These are phyloP conservation scores for Cladosporium oxysporum DNA, from an alignment of 2,329 filamentous ascomycete genomes.

Conservation along the genomic window DNA sequence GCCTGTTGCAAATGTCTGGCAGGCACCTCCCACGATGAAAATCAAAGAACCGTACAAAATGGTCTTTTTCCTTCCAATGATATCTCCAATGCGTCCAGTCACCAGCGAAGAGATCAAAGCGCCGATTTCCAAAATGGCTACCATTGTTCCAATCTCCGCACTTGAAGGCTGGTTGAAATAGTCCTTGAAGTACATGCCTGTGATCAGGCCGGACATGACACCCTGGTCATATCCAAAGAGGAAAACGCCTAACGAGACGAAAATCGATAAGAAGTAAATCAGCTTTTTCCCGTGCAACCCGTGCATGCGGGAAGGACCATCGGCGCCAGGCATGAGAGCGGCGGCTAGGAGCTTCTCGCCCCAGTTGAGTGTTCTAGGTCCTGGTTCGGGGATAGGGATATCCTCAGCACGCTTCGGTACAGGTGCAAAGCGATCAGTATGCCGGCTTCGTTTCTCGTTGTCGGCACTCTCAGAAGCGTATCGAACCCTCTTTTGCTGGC, in stretches of 20 bases:
- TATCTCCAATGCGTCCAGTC: slow-evolving; percentile 86
- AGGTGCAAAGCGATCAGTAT: slow-evolving; percentile 33
- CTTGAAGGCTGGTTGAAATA: slow-evolving; percentile 89
- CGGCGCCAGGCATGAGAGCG: slow-evolving; percentile 77
- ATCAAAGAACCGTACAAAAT: slow-evolving; percentile 92
- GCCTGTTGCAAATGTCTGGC: slow-evolving; percentile 78
- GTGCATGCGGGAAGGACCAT: slow-evolving; percentile 70
- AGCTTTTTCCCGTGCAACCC: slow-evolving; percentile 95
- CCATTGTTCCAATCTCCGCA: slow-evolving; percentile 92
- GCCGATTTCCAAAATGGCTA: slow-evolving; percentile 92
- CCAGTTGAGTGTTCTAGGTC: slow-evolving; percentile 63
- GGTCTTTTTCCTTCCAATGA: slow-evolving; percentile 84
- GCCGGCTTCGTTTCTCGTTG: slow-evolving; percentile 42
- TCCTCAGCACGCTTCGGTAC: slow-evolving; percentile 65
- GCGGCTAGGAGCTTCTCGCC: slow-evolving; percentile 71
- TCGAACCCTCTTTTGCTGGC: slow-evolving; percentile 21
- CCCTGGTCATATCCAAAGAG: slow-evolving; percentile 89
- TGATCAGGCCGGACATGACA: slow-evolving; percentile 73
- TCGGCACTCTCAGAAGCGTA: slow-evolving; percentile 32
- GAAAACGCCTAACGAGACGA: slow-evolving; percentile 69
- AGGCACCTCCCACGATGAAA: slow-evolving; percentile 78
- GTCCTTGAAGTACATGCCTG: slow-evolving; percentile 82
- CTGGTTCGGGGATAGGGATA: slow-evolving; percentile 75
- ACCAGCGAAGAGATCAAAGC: slow-evolving; percentile 86
- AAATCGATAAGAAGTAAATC: slow-evolving; percentile 63